Evolutionary conservation across 495 filamentous ascomycete genomes (phyloP), one percentile per base, ranked within the genome.

Genomic region (Cetradonia linearis): DNA sequence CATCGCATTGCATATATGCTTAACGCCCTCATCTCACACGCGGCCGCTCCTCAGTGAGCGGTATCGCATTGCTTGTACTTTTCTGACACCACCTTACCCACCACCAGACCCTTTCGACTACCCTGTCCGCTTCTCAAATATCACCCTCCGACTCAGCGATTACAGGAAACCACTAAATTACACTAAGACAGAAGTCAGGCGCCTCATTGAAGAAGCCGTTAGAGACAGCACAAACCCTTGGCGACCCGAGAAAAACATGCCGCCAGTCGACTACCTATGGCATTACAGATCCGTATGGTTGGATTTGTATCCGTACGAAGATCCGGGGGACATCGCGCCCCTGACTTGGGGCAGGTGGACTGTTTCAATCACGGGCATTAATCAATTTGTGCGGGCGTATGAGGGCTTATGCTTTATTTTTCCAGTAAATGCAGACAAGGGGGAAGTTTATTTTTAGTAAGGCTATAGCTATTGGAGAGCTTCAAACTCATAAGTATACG

Each of bases 401-500:
- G n/a, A n/a, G 42, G 20, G 20, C 7, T 25, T 46, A 20, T 46
- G 20, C 42, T 46, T 46, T n/a, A 0, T 3, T 46, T 46, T 23
- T 46, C 42, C 10, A 10, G 42, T 46, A 0, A 11, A 4, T 25
- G 3, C 13, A 20, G 9, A 25, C 1, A 20, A 46, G 9, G 42
- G 5, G 9, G 2, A 1, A 11, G 3, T 13, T 25, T 0, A 23
- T n/a, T 0, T 23, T 4, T 1, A 3, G n/a, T 3, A 9, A 0
- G 4, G 8, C 1, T 25, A 8, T 46, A 10, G 42, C 42, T 13
- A 8, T 46, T 46, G 42, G 42, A 46, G 20, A 20, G 11, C 42
- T 46, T 5, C n/a, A 20, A n/a, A n/a, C n/a, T n/a, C n/a, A n/a
- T n/a, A n/a, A n/a, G n/a, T n/a, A n/a, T n/a, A n/a, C n/a, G n/a